Percentiles rank a stretch among this genome's conserved stretches.
Evolutionary conservation across 1,284 basidiomycete genomes (phyloP).

Genomic region (Volvariella volvacea): DNA sequence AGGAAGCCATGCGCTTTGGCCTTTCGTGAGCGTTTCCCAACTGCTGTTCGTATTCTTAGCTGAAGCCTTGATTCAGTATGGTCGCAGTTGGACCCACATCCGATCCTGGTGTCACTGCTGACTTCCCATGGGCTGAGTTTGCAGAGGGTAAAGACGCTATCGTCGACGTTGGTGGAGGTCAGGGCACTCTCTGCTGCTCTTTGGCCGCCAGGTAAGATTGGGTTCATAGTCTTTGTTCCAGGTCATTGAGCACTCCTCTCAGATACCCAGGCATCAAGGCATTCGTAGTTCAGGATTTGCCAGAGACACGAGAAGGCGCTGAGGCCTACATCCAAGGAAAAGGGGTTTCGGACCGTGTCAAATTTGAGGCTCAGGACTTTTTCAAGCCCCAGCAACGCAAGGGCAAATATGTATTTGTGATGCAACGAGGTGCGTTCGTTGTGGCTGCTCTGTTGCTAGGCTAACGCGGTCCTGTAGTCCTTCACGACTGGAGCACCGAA

Average conservation of each 20-base stretch:
- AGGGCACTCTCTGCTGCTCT: constrained; percentile 28
- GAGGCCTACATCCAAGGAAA: constrained; percentile 25
- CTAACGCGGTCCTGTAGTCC: constrained; percentile 14
- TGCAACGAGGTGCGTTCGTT: constrained; percentile 21
- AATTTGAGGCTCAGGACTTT: constrained; percentile 28
- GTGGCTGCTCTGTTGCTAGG: background rate
- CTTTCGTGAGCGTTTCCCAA: constrained; percentile 18
- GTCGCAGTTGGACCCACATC: constrained; percentile 27
- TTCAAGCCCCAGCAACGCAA: constrained; percentile 28
- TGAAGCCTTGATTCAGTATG: constrained; percentile 15
- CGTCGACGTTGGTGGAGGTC: constrained; percentile 30
- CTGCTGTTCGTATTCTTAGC: background rate
- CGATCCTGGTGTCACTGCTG: constrained; percentile 28
- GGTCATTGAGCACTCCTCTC: constrained; percentile 2
- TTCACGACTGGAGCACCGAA: constrained; percentile 29
- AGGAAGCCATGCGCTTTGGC: constrained; percentile 27
- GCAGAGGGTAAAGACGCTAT: constrained; percentile 25
- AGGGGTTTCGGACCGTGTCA: constrained; percentile 20
- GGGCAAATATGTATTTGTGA: constrained; percentile 28
- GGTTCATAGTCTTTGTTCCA: constrained; percentile 3
- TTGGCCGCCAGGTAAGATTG: constrained; percentile 25
- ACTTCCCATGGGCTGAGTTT: constrained; percentile 29
- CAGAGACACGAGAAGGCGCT: constrained; percentile 25
- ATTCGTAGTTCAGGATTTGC: constrained; percentile 29
- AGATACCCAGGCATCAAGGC: constrained; percentile 26